Evolutionary conservation across 495 filamentous ascomycete genomes (phyloP).

Genomic region (Choiromyces venosus): DNA sequence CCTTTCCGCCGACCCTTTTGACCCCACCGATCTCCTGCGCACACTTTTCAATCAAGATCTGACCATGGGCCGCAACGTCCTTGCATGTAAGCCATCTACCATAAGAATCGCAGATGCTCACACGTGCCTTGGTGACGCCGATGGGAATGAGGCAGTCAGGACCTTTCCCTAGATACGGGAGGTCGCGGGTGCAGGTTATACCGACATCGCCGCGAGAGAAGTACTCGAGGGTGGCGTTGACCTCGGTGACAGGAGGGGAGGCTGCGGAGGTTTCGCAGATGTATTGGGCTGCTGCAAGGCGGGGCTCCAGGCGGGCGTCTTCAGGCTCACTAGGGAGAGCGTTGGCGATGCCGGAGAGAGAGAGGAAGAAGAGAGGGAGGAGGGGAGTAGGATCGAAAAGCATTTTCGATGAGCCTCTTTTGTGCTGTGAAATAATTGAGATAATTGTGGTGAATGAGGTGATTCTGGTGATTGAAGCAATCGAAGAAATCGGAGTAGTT

Average conservation of each 20-base stretch:
- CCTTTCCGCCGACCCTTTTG: neutral
- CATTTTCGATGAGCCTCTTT: neutral
- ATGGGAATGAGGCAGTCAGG: neutral
- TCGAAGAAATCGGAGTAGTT: neutral
- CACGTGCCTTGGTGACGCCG: neutral
- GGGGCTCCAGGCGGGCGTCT: neutral
- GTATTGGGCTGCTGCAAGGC: neutral
- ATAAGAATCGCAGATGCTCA: neutral
- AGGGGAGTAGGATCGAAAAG: neutral
- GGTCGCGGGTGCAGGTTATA: neutral
- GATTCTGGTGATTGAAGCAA: neutral
- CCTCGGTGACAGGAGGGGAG: neutral
- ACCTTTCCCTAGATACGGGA: too few species aligned
- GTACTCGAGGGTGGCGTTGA: neutral
- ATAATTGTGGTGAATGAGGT: neutral
- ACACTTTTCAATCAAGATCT: neutral
- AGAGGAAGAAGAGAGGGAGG: neutral
- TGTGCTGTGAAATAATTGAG: neutral
- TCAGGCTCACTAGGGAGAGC: neutral
- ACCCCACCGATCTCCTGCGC: neutral
- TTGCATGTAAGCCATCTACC: neutral
- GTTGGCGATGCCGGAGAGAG: neutral
- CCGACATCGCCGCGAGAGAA: neutral
- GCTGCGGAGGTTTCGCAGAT: neutral
- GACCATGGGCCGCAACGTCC: neutral